Evolutionary conservation across 2,329 filamentous ascomycete genomes (phyloP).

Genomic region (Xylariales sp.): DNA sequence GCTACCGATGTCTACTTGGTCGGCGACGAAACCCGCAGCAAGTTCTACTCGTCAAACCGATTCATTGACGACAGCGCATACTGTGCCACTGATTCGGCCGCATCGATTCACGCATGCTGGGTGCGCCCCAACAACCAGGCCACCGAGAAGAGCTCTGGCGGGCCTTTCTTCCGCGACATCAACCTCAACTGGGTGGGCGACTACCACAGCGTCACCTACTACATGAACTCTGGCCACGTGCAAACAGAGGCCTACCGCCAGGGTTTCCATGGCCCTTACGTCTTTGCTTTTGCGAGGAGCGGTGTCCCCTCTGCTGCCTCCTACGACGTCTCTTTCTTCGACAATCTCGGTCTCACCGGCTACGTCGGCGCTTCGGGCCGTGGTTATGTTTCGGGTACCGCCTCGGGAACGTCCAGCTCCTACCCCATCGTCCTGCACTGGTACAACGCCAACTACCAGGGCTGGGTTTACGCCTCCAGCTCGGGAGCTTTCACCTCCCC

Average conservation of each 20-base stretch:
- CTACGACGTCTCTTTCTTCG: conserved; percentile 53
- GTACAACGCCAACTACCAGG: conserved; percentile 51
- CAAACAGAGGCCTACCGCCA: conserved; percentile 51
- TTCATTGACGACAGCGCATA: conserved; percentile 58
- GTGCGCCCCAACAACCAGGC: conserved; percentile 32
- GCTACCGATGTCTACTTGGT: conserved; percentile 44
- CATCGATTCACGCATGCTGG: conserved; percentile 23
- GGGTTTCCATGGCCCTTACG: conserved; percentile 56
- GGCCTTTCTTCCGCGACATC: conserved; percentile 53
- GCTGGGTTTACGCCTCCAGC: conserved; percentile 49
- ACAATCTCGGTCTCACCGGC: conserved; percentile 43
- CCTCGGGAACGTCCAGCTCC: conserved; percentile 41
- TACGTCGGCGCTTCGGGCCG: conserved; percentile 45
- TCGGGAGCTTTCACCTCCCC: conserved; percentile 49
- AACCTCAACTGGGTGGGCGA: conserved; percentile 50
- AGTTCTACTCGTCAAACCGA: conserved; percentile 57
- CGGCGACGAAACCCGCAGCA: conserved; percentile 51
- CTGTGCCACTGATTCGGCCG: conserved; percentile 33
- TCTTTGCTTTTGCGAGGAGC: conserved; percentile 49
- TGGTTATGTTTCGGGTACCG: conserved; percentile 50
- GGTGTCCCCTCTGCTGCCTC: conserved; percentile 36
- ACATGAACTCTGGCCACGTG: conserved; percentile 56
- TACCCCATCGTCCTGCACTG: conserved; percentile 54
- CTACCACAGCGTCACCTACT: conserved; percentile 51
- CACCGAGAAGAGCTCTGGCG: conserved; percentile 54